Conservation (phyloP, 2,329 filamentous ascomycete genomes). For the Alternaria alternata region DNA sequence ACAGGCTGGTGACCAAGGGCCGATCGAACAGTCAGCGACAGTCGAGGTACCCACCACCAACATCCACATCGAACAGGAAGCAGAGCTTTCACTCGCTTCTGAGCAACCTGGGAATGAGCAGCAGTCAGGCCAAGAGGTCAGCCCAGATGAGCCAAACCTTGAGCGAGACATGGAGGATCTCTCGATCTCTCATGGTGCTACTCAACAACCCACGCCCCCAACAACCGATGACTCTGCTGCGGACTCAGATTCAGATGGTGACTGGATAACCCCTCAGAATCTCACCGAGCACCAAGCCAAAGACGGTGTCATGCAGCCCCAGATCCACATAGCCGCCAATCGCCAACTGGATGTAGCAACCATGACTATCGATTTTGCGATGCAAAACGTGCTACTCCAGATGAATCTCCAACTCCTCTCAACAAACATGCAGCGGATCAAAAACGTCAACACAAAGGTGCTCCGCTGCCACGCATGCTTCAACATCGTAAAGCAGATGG, state of each 20-base stretch:
- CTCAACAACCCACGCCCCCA: constrained; percentile 28
- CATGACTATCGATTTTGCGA: constrained; percentile 93
- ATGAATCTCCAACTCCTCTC: constrained; percentile 94
- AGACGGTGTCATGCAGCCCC: constrained; percentile 57
- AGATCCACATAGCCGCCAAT: constrained; percentile 57
- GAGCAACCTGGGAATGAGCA: constrained; percentile 1
- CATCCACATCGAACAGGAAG: constrained; percentile 14
- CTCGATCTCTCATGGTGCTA: constrained; percentile 22
- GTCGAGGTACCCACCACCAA: constrained; percentile 5
- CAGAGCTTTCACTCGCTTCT: neutral
- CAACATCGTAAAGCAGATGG: constrained; percentile 80
- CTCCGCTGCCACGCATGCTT: constrained; percentile 86
- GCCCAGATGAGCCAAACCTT: constrained; percentile 10
- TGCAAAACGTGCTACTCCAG: constrained; percentile 95
- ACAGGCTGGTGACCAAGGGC: constrained; percentile 6
- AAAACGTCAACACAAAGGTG: constrained; percentile 85
- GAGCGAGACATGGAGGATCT: constrained; percentile 33
- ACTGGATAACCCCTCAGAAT: constrained; percentile 96
- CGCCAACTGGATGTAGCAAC: constrained; percentile 84
- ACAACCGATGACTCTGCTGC: constrained; percentile 24
- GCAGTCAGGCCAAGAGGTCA: neutral
- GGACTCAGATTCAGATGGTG: constrained; percentile 53
- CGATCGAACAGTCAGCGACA: constrained; percentile 8
- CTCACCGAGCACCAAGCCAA: constrained; percentile 82
- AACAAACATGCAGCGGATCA: constrained; percentile 79